A percentile compares a stretch with the other conserved stretches of the same genome.
Evolutionary conservation across 192 early-diverging fungal genomes (phyloP).

Genomic region (Fimicolochytrium jonesii): DNA sequence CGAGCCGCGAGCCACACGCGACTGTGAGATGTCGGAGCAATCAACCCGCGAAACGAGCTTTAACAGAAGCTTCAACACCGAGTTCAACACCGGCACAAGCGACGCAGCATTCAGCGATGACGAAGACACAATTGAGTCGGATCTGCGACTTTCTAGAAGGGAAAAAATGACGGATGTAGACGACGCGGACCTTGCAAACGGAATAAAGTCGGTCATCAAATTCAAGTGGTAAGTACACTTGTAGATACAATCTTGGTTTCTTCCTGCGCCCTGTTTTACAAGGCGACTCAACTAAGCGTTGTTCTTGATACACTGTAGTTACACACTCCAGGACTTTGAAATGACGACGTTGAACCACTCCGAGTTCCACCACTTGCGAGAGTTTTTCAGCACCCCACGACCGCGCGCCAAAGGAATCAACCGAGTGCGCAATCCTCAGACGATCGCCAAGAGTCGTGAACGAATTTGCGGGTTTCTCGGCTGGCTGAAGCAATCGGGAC

Average conservation of each 20-base stretch:
- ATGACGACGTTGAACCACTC: constrained; percentile 13
- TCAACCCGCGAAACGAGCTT: too few species aligned
- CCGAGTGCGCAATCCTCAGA: constrained; percentile 4
- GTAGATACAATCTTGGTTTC: too few species aligned
- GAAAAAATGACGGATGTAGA: constrained; percentile 15
- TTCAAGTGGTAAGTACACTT: constrained; percentile 16
- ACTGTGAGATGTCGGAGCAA: too few species aligned
- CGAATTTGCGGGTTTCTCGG: constrained; percentile 15
- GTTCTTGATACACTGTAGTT: too few species aligned
- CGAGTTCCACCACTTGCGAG: constrained; percentile 9
- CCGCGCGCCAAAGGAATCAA: neutral
- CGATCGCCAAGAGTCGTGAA: constrained; percentile 9
- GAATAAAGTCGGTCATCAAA: neutral
- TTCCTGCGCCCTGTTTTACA: too few species aligned
- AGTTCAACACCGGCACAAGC: too few species aligned
- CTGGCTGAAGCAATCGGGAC: constrained; percentile 17
- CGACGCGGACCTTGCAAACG: neutral
- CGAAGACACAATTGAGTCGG: too few species aligned
- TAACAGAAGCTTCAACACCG: too few species aligned
- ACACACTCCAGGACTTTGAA: constrained; percentile 12
- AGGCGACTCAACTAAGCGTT: too few species aligned
- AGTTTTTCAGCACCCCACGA: neutral
- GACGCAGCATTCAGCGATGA: too few species aligned
- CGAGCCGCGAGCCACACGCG: too few species aligned
- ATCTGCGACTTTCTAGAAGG: too few species aligned